Percentiles rank a stretch among this genome's conserved stretches.
Evolutionary conservation across 2,329 filamentous ascomycete genomes (phyloP).

Genomic region (Fusarium verrucosum): DNA sequence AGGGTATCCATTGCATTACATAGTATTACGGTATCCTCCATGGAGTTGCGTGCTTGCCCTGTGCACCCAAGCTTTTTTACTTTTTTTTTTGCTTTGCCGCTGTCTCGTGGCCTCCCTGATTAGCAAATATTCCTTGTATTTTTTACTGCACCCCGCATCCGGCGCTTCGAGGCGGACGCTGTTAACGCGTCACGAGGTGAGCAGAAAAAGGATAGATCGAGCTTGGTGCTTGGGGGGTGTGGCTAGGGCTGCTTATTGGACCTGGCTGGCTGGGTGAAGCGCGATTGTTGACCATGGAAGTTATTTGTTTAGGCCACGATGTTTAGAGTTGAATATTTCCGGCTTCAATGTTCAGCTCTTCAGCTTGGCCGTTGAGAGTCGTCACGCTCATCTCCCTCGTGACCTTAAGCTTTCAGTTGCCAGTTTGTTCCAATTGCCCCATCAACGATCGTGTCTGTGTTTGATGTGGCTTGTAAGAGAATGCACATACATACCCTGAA

Average conservation of each 20-base stretch:
- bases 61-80: conserved; percentile 14
- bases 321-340: conserved; percentile 10
- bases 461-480: background rate
- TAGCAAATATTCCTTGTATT: conserved; percentile 40
- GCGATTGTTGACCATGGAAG: background rate
- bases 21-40: conserved; percentile 3
- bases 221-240: conserved; percentile 23
- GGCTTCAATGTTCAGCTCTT: conserved; percentile 10
- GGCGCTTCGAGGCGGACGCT: conserved; percentile 35
- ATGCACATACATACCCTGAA: conserved; percentile 8
- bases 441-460: background rate
- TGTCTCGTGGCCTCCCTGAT: conserved; percentile 42
- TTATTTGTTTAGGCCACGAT: conserved; percentile 20
- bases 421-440: background rate
- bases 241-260: conserved; percentile 10
- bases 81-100: conserved; percentile 16
- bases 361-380: background rate
- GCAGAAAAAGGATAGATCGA: conserved; percentile 35
- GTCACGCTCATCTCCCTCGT: conserved; percentile 13
- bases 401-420: conserved; percentile 4
- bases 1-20: conserved; percentile 29
- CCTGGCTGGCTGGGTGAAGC: conserved; percentile 15
- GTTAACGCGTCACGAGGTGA: conserved; percentile 43
- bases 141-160: conserved; percentile 44
- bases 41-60: conserved; percentile 31